These are phyloP conservation scores for Diplodia seriata DNA, from an alignment of 2,329 filamentous ascomycete genomes.

Conservation along the genomic window DNA sequence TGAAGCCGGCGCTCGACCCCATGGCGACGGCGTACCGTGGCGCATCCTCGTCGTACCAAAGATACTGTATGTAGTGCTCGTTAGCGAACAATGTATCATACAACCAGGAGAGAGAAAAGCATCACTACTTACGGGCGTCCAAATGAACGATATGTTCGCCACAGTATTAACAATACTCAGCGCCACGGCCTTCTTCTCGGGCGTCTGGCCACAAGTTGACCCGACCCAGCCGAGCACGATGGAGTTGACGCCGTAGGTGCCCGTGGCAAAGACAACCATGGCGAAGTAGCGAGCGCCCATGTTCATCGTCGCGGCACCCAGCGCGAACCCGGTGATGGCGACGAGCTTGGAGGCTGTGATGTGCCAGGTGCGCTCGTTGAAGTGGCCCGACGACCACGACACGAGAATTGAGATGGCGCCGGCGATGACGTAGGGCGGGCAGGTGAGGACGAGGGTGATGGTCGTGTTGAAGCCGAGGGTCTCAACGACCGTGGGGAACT, in stretches of 20 bases:
- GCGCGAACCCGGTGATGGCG: constrained; percentile 43
- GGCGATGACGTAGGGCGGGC: constrained; percentile 35
- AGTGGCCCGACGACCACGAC: constrained; percentile 42
- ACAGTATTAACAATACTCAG: constrained; percentile 54
- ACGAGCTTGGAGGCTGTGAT: constrained; percentile 38
- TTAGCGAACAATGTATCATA: neutral
- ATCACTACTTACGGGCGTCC: constrained; percentile 33
- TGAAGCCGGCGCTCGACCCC: constrained; percentile 44
- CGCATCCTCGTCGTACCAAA: constrained; percentile 44
- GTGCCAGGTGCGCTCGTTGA: constrained; percentile 40
- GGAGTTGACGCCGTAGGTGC: constrained; percentile 37
- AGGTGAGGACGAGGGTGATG: constrained; percentile 44
- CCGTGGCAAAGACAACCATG: constrained; percentile 44
- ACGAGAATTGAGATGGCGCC: constrained; percentile 39
- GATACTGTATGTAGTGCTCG: constrained; percentile 36
- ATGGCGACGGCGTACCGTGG: constrained; percentile 44
- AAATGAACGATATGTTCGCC: constrained; percentile 51
- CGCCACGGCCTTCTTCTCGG: constrained; percentile 53
- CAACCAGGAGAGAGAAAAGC: neutral
- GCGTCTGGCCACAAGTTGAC: constrained; percentile 50
- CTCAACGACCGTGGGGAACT: constrained; percentile 46
- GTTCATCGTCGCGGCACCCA: constrained; percentile 40
- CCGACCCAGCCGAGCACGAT: constrained; percentile 54
- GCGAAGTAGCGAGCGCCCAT: constrained; percentile 44
- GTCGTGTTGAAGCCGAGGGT: constrained; percentile 48